These are phyloP conservation scores for Aspergillus latus DNA, from an alignment of 2,329 filamentous ascomycete species.

Conservation along the genomic window DNA sequence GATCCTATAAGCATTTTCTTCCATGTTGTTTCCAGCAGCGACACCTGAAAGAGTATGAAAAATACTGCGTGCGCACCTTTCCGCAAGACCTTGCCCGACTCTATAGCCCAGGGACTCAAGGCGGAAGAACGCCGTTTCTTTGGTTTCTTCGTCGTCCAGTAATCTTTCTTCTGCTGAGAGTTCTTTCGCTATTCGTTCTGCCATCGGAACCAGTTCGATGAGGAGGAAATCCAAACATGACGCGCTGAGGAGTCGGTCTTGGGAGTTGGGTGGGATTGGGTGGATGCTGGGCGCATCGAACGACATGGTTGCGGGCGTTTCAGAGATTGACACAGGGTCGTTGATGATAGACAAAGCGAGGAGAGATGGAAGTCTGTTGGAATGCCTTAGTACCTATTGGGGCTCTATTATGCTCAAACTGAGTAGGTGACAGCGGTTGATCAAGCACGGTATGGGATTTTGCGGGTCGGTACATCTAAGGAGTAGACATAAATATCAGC, in stretches of 20 bases:
- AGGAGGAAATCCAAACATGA: constrained; percentile 92
- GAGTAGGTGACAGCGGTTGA: no score
- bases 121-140: constrained; percentile 81
- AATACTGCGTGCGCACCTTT: constrained; percentile 59
- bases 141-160: constrained; percentile 65
- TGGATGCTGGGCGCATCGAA: constrained; percentile 69
- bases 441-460: no score
- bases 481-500: no score
- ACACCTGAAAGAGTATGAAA: not conserved
- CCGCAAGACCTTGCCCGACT: constrained; percentile 87
- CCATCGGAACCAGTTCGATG: constrained; percentile 94
- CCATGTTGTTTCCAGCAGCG: no score
- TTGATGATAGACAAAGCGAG: not conserved
- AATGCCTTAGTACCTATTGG: not conserved
- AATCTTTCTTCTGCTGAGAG: constrained; percentile 42
- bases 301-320: constrained; percentile 56
- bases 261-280: constrained; percentile 71
- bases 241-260: constrained; percentile 72
- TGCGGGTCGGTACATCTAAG: no score
- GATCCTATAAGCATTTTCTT: no score
- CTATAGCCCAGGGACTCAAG: constrained; percentile 84
- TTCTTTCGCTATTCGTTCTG: constrained; percentile 79
- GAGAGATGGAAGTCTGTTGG: not conserved
- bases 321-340: not conserved
- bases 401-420: not conserved